phyloP scores from a whole-genome alignment of 2,329 filamentous ascomycete genomes.

The Exophiala bonariae region DNA sequence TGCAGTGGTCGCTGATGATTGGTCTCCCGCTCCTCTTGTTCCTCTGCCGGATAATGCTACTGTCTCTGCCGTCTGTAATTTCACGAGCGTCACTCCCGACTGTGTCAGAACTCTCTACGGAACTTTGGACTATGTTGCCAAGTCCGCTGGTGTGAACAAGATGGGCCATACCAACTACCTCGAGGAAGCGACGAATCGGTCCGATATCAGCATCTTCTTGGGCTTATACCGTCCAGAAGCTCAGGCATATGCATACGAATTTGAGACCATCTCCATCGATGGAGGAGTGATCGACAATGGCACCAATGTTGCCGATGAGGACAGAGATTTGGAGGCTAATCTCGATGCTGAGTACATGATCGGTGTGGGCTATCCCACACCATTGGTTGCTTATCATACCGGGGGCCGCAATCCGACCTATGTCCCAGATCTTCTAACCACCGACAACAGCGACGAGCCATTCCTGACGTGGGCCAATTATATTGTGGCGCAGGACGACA shows the following conservation, averaged over 20 bases:
- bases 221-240: conserved; percentile 38
- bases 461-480: conserved; percentile 21
- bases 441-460: conserved; percentile 20
- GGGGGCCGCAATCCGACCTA: conserved; percentile 42
- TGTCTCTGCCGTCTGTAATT: conserved; percentile 49
- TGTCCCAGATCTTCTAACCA: conserved; percentile 15
- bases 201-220: conserved; percentile 40
- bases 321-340: conserved; percentile 18
- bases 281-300: conserved; percentile 30
- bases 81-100: conserved; percentile 51
- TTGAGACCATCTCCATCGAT: conserved; percentile 33
- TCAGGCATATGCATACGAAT: conserved; percentile 35
- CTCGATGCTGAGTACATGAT: conserved; percentile 26
- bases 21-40: conserved; percentile 9
- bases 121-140: conserved; percentile 54
- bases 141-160: conserved; percentile 42
- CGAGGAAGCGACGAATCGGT: conserved; percentile 48
- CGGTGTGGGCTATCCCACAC: conserved; percentile 32
- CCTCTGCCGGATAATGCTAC: conserved; percentile 21
- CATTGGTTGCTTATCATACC: conserved; percentile 56
- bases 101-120: conserved; percentile 57
- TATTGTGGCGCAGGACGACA: conserved; percentile 32
- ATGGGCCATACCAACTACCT: conserved; percentile 50
- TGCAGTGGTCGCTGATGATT: conserved; percentile 13
- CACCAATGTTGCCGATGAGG: conserved; percentile 17